Conservation (phyloP, 2,329 filamentous ascomycete species). For the Lachnellula occidentalis region DNA sequence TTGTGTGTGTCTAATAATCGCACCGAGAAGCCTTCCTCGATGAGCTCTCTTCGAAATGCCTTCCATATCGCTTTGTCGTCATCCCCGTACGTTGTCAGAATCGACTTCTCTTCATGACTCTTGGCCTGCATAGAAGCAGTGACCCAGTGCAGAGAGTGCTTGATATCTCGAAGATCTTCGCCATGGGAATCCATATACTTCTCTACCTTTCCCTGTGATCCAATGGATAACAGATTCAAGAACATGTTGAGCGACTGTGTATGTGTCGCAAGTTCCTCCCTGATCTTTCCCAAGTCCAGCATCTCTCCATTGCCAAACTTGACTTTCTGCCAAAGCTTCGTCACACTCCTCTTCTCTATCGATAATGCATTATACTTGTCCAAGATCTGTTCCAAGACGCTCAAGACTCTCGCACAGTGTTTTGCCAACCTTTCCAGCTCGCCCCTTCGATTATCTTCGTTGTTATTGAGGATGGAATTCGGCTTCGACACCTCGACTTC, state of each 20-base stretch:
- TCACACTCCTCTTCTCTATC: constrained; percentile 7
- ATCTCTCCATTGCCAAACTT: constrained; percentile 16
- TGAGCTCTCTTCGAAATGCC: constrained; percentile 48
- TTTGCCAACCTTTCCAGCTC: constrained; percentile 9
- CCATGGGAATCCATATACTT: constrained; percentile 14
- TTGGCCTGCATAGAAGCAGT: constrained; percentile 8
- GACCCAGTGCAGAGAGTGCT: constrained; percentile 10
- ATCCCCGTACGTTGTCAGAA: constrained; percentile 26
- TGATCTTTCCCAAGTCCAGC: constrained; percentile 11
- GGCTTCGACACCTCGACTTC: constrained; percentile 48
- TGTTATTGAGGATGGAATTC: constrained; percentile 44
- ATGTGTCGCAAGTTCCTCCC: constrained; percentile 10
- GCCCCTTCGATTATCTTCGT: constrained; percentile 2
- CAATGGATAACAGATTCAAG: constrained; percentile 9
- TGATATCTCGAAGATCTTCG: constrained; percentile 10
- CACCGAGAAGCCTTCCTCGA: constrained; percentile 49
- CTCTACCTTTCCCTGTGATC: constrained; percentile 13
- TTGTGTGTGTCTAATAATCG: constrained; percentile 50
- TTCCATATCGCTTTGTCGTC: constrained; percentile 49
- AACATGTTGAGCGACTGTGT: constrained; percentile 13
- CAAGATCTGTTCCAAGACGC: constrained; percentile 7
- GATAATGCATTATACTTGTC: constrained; percentile 15
- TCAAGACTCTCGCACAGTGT: constrained; percentile 9
- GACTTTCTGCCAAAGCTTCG: constrained; percentile 11
- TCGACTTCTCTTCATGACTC: constrained; percentile 10